Evolutionary conservation across 352 stramenopile species (phyloP), one percentile per base, ranked within the genome.

Genomic region (Thalassiosira exigua): DNA sequence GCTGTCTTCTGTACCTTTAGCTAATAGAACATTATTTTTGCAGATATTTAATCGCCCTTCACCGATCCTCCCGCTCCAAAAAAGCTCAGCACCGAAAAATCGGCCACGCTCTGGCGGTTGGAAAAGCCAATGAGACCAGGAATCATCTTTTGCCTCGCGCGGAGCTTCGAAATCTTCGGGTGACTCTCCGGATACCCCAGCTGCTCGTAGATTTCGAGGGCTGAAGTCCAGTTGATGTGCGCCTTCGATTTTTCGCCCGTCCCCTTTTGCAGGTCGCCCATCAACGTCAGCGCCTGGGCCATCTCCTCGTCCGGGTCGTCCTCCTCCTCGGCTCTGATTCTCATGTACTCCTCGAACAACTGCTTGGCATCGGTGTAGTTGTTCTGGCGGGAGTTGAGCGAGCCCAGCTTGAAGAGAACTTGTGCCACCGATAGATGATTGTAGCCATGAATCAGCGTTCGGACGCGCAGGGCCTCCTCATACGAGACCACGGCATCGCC

Each of bases 141-240:
- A 5, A 56, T 19, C 17, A 46, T 33, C 42, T 64, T 83, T 44
- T 83, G 74, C 21, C 69, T 70, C 0, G 59, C 32, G 64, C 56
- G 60, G 22, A 87, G 51, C 52, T 72, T 83, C 0, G 22, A 44
- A 50, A 87, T 30, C 54, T 83, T 87, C 5, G 74, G 74, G 53
- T 87, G 73, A 66, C 75, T 51, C 9, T 83, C 73, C 19, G 65
- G 51, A 33, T 87, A 87, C 36, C 59, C 65, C 42, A 87, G 62
- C 32, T 81, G 72, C 36, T 59, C 39, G 65, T 87, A 87, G 41
- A 83, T 87, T 58, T 87, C 73, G 14, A 81, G 30, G 11, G 79
- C 79, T 26, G 79, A 87, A 17, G 65, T 81, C 79, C 79, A 87
- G 66, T 87, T 83, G n/a, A 81, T 87, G 67, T 81, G 73, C 14